Conservation (phyloP, 768 basidiomycete species). For the Collybia sordida region DNA sequence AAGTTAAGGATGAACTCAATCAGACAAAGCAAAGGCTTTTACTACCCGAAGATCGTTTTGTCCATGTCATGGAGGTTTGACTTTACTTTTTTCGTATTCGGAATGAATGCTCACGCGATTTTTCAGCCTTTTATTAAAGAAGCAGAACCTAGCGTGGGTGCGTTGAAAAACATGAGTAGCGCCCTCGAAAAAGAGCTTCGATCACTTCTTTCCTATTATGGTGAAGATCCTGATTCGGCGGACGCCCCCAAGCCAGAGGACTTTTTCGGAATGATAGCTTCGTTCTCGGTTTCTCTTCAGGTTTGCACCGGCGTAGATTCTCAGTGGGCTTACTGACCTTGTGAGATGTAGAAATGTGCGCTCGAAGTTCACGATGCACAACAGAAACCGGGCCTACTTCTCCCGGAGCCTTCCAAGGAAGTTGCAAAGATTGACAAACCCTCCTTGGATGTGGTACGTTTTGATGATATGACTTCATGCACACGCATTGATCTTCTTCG, state of each 20-base stretch:
- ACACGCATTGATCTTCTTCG: slow-evolving; percentile 5
- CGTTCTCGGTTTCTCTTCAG: slow-evolving; percentile 74
- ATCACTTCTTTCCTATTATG: slow-evolving; percentile 69
- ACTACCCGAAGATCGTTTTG: slow-evolving; percentile 57
- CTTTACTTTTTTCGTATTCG: not conserved
- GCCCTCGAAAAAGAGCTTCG: slow-evolving; percentile 61
- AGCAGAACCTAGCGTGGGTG: slow-evolving; percentile 55
- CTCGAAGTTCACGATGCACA: slow-evolving; percentile 61
- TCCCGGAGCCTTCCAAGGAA: slow-evolving; percentile 21
- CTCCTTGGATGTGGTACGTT: slow-evolving; percentile 20
- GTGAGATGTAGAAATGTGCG: slow-evolving; percentile 60
- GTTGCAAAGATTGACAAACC: slow-evolving; percentile 17
- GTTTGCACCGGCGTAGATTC: slow-evolving; percentile 29
- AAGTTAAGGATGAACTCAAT: slow-evolving; percentile 57
- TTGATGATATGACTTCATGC: not conserved
- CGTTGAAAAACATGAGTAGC: slow-evolving; percentile 58
- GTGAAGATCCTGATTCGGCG: slow-evolving; percentile 65
- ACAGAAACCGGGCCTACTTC: slow-evolving; percentile 27
- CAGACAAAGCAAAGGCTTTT: slow-evolving; percentile 31
- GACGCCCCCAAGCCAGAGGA: slow-evolving; percentile 78
- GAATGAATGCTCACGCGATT: not conserved
- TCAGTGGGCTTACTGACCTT: not conserved
- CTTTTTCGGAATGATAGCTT: slow-evolving; percentile 74
- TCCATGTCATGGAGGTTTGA: slow-evolving; percentile 66
- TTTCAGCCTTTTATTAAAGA: slow-evolving; percentile 49